Evolutionary conservation across 192 early-diverging fungal genomes (phyloP).

Genomic region (Geosiphon pyriformis): DNA sequence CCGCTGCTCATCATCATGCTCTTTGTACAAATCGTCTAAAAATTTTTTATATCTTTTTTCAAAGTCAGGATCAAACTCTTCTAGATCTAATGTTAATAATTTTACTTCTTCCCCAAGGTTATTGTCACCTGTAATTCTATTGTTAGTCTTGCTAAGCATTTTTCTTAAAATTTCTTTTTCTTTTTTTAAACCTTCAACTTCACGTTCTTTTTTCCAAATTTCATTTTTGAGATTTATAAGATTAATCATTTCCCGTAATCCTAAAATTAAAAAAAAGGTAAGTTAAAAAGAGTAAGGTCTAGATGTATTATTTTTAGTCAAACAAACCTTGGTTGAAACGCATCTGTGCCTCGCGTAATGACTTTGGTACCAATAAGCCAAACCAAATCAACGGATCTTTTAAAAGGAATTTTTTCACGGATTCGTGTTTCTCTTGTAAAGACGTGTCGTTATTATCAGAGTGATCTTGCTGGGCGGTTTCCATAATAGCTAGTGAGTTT

Average conservation of each 20-base stretch:
- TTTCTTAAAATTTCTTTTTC: constrained; percentile 19
- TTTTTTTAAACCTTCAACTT: constrained; percentile 6
- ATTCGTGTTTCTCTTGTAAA: neutral
- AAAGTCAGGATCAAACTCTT: no score
- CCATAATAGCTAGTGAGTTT: no score
- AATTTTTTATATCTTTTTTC: no score
- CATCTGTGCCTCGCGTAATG: constrained; percentile 32
- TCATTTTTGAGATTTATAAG: constrained; percentile 15
- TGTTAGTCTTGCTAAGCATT: no score
- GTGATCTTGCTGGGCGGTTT: neutral
- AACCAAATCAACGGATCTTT: constrained; percentile 41
- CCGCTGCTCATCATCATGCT: no score
- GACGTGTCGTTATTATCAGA: neutral
- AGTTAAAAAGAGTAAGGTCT: neutral
- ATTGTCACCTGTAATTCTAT: no score
- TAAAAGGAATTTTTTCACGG: constrained; percentile 12
- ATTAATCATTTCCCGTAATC: neutral
- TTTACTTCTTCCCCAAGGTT: no score
- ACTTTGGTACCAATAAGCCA: constrained; percentile 39
- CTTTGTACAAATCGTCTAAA: no score
- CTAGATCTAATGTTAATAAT: no score
- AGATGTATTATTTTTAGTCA: neutral
- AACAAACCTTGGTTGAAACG: constrained; percentile 35
- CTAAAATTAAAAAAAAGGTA: neutral
- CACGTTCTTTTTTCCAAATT: constrained; percentile 7